phyloP scores from a whole-genome alignment of 1,284 basidiomycete genomes.

The Ceratobasidium sp. region DNA sequence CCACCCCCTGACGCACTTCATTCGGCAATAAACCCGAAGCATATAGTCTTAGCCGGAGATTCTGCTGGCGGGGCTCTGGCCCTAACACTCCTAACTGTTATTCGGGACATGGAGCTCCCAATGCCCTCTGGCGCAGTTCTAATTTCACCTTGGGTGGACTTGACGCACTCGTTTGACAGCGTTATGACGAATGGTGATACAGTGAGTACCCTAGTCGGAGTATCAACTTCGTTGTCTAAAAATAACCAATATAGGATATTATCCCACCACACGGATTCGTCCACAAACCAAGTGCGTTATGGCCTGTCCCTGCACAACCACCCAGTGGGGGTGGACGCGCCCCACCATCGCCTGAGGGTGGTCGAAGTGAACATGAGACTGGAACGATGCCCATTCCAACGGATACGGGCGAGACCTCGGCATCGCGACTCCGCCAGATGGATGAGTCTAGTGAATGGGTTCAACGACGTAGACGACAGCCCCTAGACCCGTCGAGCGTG shows the following conservation, averaged over 20 bases:
- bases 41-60: constrained; percentile 87
- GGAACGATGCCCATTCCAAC: constrained; percentile 35
- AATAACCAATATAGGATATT: constrained; percentile 62
- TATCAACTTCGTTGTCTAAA: constrained; percentile 13
- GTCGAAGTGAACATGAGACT: background rate
- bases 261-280: constrained; percentile 67
- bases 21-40: constrained; percentile 76
- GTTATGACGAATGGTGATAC: constrained; percentile 50
- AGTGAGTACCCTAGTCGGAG: constrained; percentile 50
- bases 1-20: constrained; percentile 77
- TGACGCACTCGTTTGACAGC: constrained; percentile 57
- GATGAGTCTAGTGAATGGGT: constrained; percentile 37
- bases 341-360: background rate
- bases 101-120: constrained; percentile 84
- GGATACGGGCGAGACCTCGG: constrained; percentile 18
- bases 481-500: background rate
- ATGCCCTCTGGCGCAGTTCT: constrained; percentile 43
- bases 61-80: constrained; percentile 92
- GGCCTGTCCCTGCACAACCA: constrained; percentile 54
- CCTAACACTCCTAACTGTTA: constrained; percentile 69
- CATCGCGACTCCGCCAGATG: constrained; percentile 7
- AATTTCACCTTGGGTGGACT: constrained; percentile 44
- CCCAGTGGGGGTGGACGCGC: constrained; percentile 25
- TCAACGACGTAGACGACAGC: constrained; percentile 2
- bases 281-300: constrained; percentile 62